Conservation (phyloP, 805 yeast genomes). For the Groenewaldozyma salmanticensis region DNA sequence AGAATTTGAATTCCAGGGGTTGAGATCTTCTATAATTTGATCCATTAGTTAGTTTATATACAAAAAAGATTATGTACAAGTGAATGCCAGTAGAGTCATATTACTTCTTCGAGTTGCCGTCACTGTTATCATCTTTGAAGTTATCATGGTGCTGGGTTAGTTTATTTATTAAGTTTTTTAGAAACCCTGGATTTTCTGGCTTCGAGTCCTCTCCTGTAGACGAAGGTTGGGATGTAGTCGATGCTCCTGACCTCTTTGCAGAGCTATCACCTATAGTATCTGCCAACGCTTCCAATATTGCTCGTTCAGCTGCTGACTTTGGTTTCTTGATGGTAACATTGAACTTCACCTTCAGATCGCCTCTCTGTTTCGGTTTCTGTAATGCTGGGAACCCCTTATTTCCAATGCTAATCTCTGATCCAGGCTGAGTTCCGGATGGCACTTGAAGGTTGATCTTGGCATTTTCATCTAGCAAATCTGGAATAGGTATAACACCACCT, state of each 20-base stretch:
- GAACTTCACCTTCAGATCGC: constrained; percentile 69
- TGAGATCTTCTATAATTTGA: no score
- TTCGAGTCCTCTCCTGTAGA: constrained; percentile 2
- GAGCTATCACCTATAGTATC: constrained; percentile 73
- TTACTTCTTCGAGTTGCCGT: no score
- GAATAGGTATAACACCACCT: constrained; percentile 87
- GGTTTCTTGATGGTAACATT: constrained; percentile 68
- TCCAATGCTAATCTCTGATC: constrained; percentile 64
- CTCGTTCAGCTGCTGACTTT: constrained; percentile 72
- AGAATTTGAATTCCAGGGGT: no score
- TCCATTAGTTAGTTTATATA: no score
- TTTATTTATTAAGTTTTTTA: constrained; percentile 27
- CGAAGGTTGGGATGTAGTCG: constrained; percentile 3
- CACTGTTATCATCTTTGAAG: constrained; percentile 4
- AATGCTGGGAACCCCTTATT: constrained; percentile 78
- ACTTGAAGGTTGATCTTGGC: constrained; percentile 74
- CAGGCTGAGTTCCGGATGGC: constrained; percentile 75
- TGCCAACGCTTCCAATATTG: constrained; percentile 87
- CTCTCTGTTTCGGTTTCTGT: constrained; percentile 47
- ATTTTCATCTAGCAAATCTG: constrained; percentile 52
- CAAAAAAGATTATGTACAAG: no score
- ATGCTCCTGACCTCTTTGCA: constrained; percentile 53
- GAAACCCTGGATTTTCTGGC: constrained; percentile 18
- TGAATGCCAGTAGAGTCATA: no score
- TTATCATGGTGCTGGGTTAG: constrained; percentile 23